Conservation (phyloP, 2,329 filamentous ascomycete species). For the Pseudogymnoascus sp. region DNA sequence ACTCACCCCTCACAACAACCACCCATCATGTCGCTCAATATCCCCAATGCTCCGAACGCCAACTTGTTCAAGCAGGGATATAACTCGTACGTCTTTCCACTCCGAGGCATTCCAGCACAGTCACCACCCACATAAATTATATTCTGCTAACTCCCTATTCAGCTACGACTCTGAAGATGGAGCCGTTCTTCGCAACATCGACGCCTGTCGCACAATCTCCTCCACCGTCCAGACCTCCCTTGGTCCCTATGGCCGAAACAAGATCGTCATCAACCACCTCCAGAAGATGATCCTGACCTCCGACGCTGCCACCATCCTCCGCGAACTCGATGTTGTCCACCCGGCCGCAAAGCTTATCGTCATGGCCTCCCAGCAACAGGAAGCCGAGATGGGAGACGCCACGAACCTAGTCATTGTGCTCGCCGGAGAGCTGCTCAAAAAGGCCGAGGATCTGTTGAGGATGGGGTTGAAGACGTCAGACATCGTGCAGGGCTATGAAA, state of each 20-base stretch:
- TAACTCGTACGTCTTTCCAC: conserved; percentile 36
- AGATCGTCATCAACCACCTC: conserved; percentile 99
- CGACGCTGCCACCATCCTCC: conserved; percentile 92
- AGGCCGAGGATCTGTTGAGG: conserved; percentile 90
- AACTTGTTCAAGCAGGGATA: conserved; percentile 95
- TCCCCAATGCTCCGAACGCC: conserved; percentile 86
- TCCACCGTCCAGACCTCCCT: conserved; percentile 95
- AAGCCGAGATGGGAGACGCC: conserved; percentile 97
- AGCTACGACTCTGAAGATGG: conserved; percentile 99
- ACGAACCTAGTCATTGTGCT: conserved; percentile 96
- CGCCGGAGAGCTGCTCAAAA: conserved; percentile 89
- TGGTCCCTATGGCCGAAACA: conserved; percentile 96
- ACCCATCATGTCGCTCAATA: conserved; percentile 77
- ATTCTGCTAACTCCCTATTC: conserved; percentile 28
- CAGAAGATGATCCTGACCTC: conserved; percentile 99
- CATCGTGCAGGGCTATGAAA: conserved; percentile 92
- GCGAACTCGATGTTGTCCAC: conserved; percentile 96
- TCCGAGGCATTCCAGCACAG: background rate
- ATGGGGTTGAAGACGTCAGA: conserved; percentile 99
- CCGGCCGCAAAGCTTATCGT: conserved; percentile 95
- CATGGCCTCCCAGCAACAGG: conserved; percentile 98
- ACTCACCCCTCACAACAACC: background rate
- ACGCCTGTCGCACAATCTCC: conserved; percentile 92
- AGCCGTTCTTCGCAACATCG: conserved; percentile 95
- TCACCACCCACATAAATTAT: conserved; percentile 2